Base-by-base conservation (phyloP, 1,284 basidiomycete genomes). In the Marasmius tenuissimus region DNA sequence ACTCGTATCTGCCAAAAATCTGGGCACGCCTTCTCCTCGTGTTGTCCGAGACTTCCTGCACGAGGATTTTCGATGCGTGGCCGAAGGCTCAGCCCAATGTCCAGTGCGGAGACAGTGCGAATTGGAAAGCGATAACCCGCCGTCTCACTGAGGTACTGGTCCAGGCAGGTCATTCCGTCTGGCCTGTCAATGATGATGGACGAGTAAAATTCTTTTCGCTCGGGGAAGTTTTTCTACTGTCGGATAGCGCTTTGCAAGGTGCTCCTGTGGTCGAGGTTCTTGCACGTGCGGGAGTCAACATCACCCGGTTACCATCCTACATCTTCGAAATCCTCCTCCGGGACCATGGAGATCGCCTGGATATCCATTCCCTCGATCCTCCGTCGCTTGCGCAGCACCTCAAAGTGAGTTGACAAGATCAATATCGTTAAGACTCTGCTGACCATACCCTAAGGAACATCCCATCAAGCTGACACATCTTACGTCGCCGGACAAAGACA, bases 31-130 rank as follows among this genome's bases (percentile, higher is more conserved):
- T 66, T 57, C 68, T 68, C 12, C 67, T 20, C n/a, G 59, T 67
- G n/a, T 61, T 73, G 14, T 34, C 70, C 18, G 51, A 63, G 8
- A 10, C 53, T 60, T 0, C 58, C 71, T 27, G 20, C 6, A 55
- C 40, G 2, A 64, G 75, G 33, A 66, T 78, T n/a, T 78, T 75
- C 62, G 60, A 61, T 4, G 71, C 71, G 1, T 81, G 78, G 78
- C 79, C 78, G 0, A 70, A 69, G 3, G 61, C 66, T 22, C 73
- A 74, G 61, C 57, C 64, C 0, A 48, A 52, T 10, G 67, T 70
- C 6, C 67, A 73, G 22, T 69, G 72, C n/a, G 78, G 77, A 1
- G 77, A 79, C 61, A 74, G 66, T 48, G 65, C 71, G 0, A 77
- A 79, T 54, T 78, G 75, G 75, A 66, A 73, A 22, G 62, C 61